Conservation (phyloP, 1,284 basidiomycete species). For the Bothia castanella region DNA sequence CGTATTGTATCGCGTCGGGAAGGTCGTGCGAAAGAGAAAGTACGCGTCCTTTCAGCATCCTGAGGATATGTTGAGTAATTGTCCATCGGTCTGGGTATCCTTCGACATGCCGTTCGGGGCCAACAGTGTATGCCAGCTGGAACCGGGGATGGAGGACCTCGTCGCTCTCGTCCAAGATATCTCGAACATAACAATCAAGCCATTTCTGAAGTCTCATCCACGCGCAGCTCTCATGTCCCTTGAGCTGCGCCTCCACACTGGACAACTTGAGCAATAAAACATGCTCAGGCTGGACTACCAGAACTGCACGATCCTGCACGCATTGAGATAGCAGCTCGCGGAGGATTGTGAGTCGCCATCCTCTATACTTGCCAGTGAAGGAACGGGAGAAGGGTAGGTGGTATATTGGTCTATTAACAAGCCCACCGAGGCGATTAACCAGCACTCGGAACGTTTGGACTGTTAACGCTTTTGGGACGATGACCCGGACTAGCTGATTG, state of each 20-base stretch:
- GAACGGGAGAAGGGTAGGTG: slow-evolving; percentile 44
- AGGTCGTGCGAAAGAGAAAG: background rate
- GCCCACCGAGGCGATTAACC: slow-evolving; percentile 40
- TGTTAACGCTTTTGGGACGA: slow-evolving; percentile 44
- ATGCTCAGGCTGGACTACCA: slow-evolving; percentile 49
- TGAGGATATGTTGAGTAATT: slow-evolving; percentile 39
- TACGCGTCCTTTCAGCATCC: slow-evolving; percentile 16
- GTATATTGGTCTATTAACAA: slow-evolving; percentile 44
- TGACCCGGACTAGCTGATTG: slow-evolving; percentile 41
- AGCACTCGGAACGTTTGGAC: slow-evolving; percentile 49
- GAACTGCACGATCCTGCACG: slow-evolving; percentile 36
- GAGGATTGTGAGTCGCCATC: too few relatives aligned
- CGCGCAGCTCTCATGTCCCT: background rate
- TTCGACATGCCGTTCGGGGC: slow-evolving; percentile 38
- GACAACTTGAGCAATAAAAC: slow-evolving; percentile 47
- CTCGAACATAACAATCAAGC: slow-evolving; percentile 36
- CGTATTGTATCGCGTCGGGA: slow-evolving; percentile 19
- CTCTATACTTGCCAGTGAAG: slow-evolving; percentile 15
- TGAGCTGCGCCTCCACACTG: slow-evolving; percentile 33
- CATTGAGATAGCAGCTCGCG: slow-evolving; percentile 36
- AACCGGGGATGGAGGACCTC: slow-evolving; percentile 46
- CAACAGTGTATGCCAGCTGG: slow-evolving; percentile 46
- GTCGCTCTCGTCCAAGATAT: slow-evolving; percentile 51
- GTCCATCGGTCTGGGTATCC: slow-evolving; percentile 46
- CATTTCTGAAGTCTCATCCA: slow-evolving; percentile 31